A percentile compares a stretch with the other conserved stretches of the same genome.
These are phyloP conservation scores for Herpetospermum pedunculosum DNA, from an alignment of 306 rosid genomes.

Conservation along the genomic window DNA sequence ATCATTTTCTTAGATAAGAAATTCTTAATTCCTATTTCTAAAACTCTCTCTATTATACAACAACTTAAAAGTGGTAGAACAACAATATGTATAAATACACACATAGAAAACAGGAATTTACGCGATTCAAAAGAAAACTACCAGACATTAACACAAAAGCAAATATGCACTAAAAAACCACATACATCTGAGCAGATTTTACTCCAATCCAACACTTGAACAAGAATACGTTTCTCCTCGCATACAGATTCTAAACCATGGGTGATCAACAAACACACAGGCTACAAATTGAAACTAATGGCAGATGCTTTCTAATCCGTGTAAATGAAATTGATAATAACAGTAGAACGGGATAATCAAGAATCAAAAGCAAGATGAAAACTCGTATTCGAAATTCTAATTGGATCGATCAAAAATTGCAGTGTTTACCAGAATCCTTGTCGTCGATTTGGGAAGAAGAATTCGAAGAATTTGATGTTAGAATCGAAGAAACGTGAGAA, in stretches of 20 bases:
- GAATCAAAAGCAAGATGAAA: not conserved
- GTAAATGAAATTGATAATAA: not conserved
- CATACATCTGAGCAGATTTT: not conserved
- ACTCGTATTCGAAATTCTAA: not conserved
- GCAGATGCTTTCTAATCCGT: not conserved
- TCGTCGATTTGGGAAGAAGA: not conserved
- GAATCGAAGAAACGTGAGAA: not conserved
- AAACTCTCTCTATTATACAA: not conserved
- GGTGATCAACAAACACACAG: not conserved
- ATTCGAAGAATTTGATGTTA: not conserved
- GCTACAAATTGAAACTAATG: not conserved
- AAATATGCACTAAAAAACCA: not conserved
- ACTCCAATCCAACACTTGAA: not conserved
- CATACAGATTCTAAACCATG: not conserved
- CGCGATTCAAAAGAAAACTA: not conserved
- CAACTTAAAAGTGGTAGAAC: not conserved
- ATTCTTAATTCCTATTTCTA: not conserved
- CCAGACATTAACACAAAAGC: not conserved
- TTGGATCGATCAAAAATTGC: not conserved
- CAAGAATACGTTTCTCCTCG: not conserved
- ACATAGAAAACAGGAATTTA: not conserved
- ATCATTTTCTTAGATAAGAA: not conserved
- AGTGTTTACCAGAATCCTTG: not conserved
- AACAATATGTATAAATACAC: not conserved
- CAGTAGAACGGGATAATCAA: not conserved